These are phyloP conservation scores for Quercus glauca DNA, from an alignment of 306 rosid genomes.

Conservation along the genomic window DNA sequence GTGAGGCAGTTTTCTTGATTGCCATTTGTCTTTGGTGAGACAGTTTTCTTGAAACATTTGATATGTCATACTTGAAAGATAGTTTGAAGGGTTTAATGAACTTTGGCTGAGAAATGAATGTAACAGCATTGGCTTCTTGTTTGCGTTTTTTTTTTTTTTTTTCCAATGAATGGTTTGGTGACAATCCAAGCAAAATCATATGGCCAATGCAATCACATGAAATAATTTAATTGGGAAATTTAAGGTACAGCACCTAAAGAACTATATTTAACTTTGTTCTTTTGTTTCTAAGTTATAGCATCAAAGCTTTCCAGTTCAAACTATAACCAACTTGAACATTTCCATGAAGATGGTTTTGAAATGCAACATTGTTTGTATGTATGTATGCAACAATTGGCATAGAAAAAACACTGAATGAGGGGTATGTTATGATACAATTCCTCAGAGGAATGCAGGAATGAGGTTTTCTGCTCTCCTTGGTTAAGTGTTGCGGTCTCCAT, in stretches of 20 bases:
- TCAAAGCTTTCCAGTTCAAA: not conserved
- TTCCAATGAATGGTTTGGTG: not conserved
- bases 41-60: too few relatives aligned
- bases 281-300: not conserved
- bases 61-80: not conserved
- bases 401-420: not conserved
- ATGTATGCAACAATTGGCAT: not conserved
- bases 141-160: not conserved
- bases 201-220: not conserved
- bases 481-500: not conserved
- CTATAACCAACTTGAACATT: not conserved
- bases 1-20: too few relatives aligned
- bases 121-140: not conserved
- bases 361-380: not conserved
- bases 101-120: not conserved
- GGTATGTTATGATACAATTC: not conserved
- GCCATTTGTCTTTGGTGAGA: too few relatives aligned
- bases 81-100: not conserved
- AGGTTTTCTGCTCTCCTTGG: too few relatives aligned
- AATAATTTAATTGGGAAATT: too few relatives aligned
- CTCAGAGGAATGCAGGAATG: not conserved
- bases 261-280: not conserved
- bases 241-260: too few relatives aligned
- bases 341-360: not conserved
- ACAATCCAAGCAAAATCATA: not conserved